A percentile compares a stretch with the other conserved stretches of the same genome.
Evolutionary conservation across 805 yeast genomes (phyloP).

Genomic region (Suhomyces kilbournensis): DNA sequence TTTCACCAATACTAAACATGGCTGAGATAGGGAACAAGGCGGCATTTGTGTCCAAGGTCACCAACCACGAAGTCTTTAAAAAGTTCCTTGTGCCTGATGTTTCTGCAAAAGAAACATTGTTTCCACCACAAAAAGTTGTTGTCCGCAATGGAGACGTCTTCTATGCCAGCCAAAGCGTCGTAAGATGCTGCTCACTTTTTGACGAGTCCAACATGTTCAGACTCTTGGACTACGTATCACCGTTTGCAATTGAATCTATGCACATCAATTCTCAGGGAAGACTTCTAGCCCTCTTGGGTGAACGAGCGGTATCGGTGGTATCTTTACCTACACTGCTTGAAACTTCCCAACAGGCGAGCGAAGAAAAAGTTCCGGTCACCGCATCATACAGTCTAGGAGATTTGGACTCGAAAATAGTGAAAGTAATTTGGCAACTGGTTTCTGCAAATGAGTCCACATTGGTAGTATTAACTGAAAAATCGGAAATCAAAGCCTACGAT

Average conservation of each 20-base stretch:
- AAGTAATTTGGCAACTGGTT: conserved; percentile 26
- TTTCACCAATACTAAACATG: neutral
- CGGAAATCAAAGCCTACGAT: conserved; percentile 19
- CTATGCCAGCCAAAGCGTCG: conserved; percentile 28
- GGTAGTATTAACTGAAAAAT: conserved; percentile 21
- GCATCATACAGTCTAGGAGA: conserved; percentile 8
- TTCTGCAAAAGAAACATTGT: neutral
- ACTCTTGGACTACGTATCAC: conserved; percentile 14
- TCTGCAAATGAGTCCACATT: conserved; percentile 20
- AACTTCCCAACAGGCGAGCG: neutral
- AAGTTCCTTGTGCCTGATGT: neutral
- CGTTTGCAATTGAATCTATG: conserved; percentile 30
- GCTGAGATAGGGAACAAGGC: conserved; percentile 5
- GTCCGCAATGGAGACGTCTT: conserved; percentile 22
- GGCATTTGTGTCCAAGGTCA: conserved; percentile 5
- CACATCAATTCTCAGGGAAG: conserved; percentile 40
- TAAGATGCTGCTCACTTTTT: conserved; percentile 28
- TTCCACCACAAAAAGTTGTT: conserved; percentile 4
- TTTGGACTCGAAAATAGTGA: conserved; percentile 14
- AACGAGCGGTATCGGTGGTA: conserved; percentile 23
- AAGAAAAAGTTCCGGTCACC: neutral
- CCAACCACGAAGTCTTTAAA: conserved; percentile 5
- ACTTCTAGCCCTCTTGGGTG: conserved; percentile 41
- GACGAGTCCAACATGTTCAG: conserved; percentile 19
- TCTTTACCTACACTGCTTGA: conserved; percentile 24